Conservation (phyloP, 495 filamentous ascomycete species). For the Podospora conica region DNA sequence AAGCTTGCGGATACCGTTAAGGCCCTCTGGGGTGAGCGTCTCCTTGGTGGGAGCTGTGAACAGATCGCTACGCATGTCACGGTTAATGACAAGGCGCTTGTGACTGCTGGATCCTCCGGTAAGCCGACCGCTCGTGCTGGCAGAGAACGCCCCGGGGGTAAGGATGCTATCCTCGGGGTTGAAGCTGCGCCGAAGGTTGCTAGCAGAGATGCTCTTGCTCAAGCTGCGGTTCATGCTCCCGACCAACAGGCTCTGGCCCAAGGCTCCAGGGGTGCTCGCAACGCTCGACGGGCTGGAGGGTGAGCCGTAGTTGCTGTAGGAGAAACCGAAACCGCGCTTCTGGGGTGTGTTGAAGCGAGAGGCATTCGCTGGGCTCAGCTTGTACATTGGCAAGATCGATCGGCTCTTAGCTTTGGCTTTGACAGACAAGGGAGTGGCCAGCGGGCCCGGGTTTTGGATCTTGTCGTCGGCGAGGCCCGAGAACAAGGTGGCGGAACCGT, state of each 20-base stretch:
- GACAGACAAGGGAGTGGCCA: constrained; percentile 79
- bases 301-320: constrained; percentile 81
- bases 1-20: constrained; percentile 52
- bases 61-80: constrained; percentile 71
- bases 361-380: constrained; percentile 73
- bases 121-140: constrained; percentile 51
- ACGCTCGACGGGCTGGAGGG: constrained; percentile 64
- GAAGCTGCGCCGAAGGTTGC: constrained; percentile 55
- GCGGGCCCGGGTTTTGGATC: constrained; percentile 64
- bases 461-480: constrained; percentile 57
- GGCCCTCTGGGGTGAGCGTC: constrained; percentile 31
- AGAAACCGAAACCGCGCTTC: constrained; percentile 77
- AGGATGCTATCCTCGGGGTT: constrained; percentile 71
- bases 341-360: constrained; percentile 76
- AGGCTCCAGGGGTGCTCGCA: constrained; percentile 59
- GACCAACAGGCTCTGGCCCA: constrained; percentile 60
- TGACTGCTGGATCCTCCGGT: constrained; percentile 60
- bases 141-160: constrained; percentile 76
- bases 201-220: constrained; percentile 57
- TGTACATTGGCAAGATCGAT: constrained; percentile 78
- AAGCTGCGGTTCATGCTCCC: constrained; percentile 52
- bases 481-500: constrained; percentile 78
- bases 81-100: constrained; percentile 87
- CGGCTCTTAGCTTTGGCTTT: constrained; percentile 63
- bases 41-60: constrained; percentile 54